These are phyloP conservation scores for Gossypium mustelinum DNA, from an alignment of 345 rosid species.

Conservation along the genomic window DNA sequence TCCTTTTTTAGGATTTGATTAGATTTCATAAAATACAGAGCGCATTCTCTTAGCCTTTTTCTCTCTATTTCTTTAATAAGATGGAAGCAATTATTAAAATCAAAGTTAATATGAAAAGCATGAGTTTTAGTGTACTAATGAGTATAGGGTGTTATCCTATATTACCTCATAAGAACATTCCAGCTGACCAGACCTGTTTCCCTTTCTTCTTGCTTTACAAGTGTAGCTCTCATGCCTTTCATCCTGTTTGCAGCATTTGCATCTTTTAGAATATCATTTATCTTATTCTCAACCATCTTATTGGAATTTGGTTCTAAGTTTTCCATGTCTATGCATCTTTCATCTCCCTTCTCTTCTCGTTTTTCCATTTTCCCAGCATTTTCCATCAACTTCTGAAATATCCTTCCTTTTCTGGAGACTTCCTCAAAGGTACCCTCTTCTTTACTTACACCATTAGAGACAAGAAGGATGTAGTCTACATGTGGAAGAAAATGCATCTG, in stretches of 20 bases:
- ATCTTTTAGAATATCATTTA: conserved; percentile 25
- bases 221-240: conserved; percentile 62
- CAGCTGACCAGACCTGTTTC: conserved; percentile 87
- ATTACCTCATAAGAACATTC: conserved; percentile 79
- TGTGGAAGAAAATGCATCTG: conserved; percentile 95
- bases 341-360: conserved; percentile 28
- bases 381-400: conserved; percentile 85
- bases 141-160: neutral
- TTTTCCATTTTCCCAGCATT: conserved; percentile 95
- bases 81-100: neutral
- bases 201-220: conserved; percentile 84
- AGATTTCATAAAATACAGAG: too few relatives aligned
- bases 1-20: too few relatives aligned
- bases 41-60: too few relatives aligned
- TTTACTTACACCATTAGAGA: conserved; percentile 69
- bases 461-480: conserved; percentile 71
- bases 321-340: conserved; percentile 23
- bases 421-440: conserved; percentile 92
- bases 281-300: conserved; percentile 25
- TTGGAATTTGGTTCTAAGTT: conserved; percentile 37
- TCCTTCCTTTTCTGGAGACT: conserved; percentile 58
- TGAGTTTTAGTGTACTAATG: neutral
- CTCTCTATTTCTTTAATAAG: neutral
- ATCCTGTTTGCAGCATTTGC: conserved; percentile 32
- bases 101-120: neutral